Conservation (phyloP, 139 green algal genomes). For the Micractinium sp. region DNA sequence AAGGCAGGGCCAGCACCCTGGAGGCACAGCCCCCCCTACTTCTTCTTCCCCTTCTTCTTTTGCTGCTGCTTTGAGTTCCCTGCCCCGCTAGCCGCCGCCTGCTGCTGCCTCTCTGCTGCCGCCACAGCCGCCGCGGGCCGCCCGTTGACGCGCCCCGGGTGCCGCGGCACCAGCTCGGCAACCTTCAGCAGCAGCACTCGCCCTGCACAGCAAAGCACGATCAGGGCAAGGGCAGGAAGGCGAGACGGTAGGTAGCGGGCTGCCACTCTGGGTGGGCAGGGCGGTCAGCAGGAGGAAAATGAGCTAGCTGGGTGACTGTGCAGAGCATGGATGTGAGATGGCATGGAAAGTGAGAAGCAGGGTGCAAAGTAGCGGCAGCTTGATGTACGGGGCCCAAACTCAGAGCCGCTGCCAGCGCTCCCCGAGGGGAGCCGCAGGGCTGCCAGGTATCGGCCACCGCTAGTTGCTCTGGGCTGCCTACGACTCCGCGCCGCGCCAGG, state of each 20-base stretch:
- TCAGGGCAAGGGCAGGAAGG: neutral
- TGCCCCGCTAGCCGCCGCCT: neutral
- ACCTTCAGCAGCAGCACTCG: constrained; percentile 47
- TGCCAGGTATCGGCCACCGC: constrained; percentile 7
- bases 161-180: constrained; percentile 52
- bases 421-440: neutral
- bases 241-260: neutral
- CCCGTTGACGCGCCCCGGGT: constrained; percentile 50
- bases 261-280: neutral
- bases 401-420: constrained; percentile 14
- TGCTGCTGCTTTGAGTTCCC: constrained; percentile 15
- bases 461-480: constrained; percentile 37
- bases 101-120: constrained; percentile 4
- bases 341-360: neutral
- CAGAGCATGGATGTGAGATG: neutral
- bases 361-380: neutral
- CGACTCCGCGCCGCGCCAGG: constrained; percentile 19
- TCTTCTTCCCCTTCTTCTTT: constrained; percentile 49
- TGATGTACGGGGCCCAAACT: neutral
- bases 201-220: neutral
- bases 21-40: neutral
- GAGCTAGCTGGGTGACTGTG: neutral
- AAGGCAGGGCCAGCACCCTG: neutral
- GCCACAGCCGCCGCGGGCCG: constrained; percentile 24
- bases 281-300: too few relatives aligned